phyloP scores from a whole-genome alignment of 2,329 filamentous ascomycete genomes.

The Pestalotiopsis sp. region DNA sequence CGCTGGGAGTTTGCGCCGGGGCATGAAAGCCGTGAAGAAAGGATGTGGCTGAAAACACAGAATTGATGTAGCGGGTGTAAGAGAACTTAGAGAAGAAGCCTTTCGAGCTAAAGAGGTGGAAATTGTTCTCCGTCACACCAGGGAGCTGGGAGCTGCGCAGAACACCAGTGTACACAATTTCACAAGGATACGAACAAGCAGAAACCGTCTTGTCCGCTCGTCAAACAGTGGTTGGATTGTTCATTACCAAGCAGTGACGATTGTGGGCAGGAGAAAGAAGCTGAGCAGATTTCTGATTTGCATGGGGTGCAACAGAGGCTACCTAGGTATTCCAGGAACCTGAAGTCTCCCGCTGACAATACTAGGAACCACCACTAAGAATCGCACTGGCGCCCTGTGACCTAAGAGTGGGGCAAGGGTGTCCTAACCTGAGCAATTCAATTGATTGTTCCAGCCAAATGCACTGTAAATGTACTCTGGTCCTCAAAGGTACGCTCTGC shows the following conservation, averaged over 20 bases:
- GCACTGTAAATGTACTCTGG: not conserved
- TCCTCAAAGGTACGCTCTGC: not conserved
- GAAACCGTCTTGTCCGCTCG: not conserved
- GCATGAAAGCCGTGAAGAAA: not conserved
- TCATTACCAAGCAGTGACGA: not conserved
- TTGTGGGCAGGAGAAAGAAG: not conserved
- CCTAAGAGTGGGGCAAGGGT: conserved; percentile 1
- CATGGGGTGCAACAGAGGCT: not conserved
- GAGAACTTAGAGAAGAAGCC: not conserved
- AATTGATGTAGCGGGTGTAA: not conserved
- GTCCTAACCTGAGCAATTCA: not conserved
- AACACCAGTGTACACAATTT: not conserved
- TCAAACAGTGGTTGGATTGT: not conserved
- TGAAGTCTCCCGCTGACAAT: conserved; percentile 2
- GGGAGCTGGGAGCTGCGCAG: not conserved
- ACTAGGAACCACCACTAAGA: conserved; percentile 1
- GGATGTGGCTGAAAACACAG: not conserved
- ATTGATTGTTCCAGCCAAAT: not conserved
- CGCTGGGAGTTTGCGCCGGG: not conserved
- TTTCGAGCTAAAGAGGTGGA: not conserved
- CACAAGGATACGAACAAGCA: not conserved
- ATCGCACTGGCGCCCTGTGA: conserved; percentile 2
- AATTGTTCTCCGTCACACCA: not conserved
- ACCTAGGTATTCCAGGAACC: not conserved
- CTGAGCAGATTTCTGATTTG: not conserved